phyloP scores from a whole-genome alignment of 441 rosid species.

The Populus hybrid region DNA sequence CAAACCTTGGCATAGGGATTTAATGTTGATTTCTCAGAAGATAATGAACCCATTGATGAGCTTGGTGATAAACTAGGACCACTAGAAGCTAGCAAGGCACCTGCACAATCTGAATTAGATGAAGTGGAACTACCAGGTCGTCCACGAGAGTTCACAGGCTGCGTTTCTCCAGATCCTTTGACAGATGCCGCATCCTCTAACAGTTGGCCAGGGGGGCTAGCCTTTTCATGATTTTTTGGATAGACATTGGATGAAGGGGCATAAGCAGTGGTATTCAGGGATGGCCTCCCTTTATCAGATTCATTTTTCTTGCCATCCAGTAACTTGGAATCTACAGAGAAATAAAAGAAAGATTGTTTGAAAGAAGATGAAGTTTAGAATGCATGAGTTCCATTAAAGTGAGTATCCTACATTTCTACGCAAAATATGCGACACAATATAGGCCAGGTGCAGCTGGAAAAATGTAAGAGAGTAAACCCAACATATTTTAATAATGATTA shows the following conservation, averaged over 20 bases:
- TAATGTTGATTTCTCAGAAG: constrained; percentile 77
- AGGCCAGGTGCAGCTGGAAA: not conserved
- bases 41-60: constrained; percentile 76
- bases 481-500: no score
- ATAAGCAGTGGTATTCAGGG: constrained; percentile 29
- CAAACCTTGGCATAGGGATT: constrained; percentile 87
- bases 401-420: not conserved
- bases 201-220: constrained; percentile 38
- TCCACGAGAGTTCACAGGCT: constrained; percentile 39
- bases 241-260: constrained; percentile 33
- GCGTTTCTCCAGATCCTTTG: constrained; percentile 39
- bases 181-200: constrained; percentile 36
- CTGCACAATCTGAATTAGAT: constrained; percentile 53
- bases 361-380: not conserved
- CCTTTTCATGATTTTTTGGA: constrained; percentile 42
- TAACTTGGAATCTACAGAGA: constrained; percentile 36
- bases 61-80: constrained; percentile 74
- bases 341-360: not conserved
- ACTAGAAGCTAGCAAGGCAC: constrained; percentile 44
- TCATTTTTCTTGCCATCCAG: constrained; percentile 31
- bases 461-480: not conserved
- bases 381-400: not conserved
- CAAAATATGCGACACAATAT: not conserved
- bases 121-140: constrained; percentile 65
- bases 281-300: constrained; percentile 36